A percentile compares a stretch with the other conserved stretches of the same genome.
Conservation (phyloP, 768 basidiomycete genomes). For the Podaxis carcinomalis region DNA sequence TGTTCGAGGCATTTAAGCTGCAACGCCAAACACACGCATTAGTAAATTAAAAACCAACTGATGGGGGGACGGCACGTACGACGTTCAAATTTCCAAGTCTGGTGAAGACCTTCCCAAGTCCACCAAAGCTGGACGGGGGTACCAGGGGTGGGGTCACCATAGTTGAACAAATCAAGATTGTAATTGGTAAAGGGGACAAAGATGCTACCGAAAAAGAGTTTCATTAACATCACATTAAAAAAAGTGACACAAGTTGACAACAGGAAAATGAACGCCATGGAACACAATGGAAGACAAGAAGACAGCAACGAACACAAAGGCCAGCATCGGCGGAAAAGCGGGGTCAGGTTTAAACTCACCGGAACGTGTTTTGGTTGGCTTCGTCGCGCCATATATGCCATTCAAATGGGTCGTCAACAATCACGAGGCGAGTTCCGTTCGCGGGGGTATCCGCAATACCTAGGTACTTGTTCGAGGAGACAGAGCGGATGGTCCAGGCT, state of each 20-base stretch:
- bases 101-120: constrained; percentile 45
- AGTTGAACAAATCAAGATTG: constrained; percentile 43
- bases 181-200: constrained; percentile 37
- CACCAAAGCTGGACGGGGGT: constrained; percentile 44
- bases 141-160: constrained; percentile 42
- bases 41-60: neutral
- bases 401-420: constrained; percentile 26
- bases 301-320: neutral
- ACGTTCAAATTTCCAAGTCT: constrained; percentile 40
- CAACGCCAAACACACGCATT: neutral
- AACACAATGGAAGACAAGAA: neutral
- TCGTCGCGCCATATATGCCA: constrained; percentile 53
- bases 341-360: constrained; percentile 28
- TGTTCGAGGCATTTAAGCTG: neutral
- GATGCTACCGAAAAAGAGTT: constrained; percentile 28
- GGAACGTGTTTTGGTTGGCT: constrained; percentile 29
- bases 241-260: neutral
- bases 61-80: neutral
- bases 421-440: constrained; percentile 40
- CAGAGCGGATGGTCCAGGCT: constrained; percentile 40
- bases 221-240: neutral
- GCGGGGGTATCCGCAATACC: constrained; percentile 29
- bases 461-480: constrained; percentile 36
- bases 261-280: neutral
- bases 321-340: neutral